phyloP scores from a whole-genome alignment of 441 rosid genomes.

The Erodium texanum region DNA sequence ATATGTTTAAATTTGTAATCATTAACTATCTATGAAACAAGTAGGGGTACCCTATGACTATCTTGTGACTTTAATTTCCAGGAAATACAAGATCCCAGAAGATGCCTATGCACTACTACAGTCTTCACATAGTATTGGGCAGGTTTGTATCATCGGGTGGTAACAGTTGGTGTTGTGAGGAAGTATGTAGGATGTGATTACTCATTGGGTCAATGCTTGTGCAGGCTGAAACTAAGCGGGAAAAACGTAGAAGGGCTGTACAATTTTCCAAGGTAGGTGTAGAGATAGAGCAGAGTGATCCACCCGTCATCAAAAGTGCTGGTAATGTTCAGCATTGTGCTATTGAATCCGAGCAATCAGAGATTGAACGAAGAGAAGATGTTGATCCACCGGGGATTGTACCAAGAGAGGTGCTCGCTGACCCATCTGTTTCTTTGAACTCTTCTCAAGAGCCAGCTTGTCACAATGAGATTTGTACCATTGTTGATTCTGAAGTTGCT shows the following conservation, averaged over 20 bases:
- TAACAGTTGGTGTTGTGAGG: slow-evolving; percentile 1
- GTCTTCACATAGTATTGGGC: slow-evolving; percentile 51
- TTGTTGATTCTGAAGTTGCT: slow-evolving; percentile 19
- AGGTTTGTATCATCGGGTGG: slow-evolving; percentile 32
- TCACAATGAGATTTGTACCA: slow-evolving; percentile 14
- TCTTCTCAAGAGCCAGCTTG: slow-evolving; percentile 21
- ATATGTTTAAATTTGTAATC: neutral
- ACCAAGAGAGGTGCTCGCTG: slow-evolving; percentile 21
- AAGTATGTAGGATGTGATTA: slow-evolving; percentile 10
- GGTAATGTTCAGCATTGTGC: slow-evolving; percentile 18
- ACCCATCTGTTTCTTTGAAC: slow-evolving; percentile 18
- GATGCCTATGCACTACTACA: slow-evolving; percentile 50
- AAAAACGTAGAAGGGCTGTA: slow-evolving; percentile 49
- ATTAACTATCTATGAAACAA: neutral
- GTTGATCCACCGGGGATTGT: slow-evolving; percentile 17
- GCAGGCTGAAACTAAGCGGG: slow-evolving; percentile 50
- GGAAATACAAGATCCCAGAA: slow-evolving; percentile 62
- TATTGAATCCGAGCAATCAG: slow-evolving; percentile 15
- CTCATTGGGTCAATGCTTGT: slow-evolving; percentile 11
- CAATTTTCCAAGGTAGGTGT: slow-evolving; percentile 56
- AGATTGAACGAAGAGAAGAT: slow-evolving; percentile 5
- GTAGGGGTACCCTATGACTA: slow-evolving; percentile 3
- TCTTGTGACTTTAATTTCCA: slow-evolving; percentile 21
- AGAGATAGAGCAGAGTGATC: slow-evolving; percentile 24
- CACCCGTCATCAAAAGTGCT: slow-evolving; percentile 17